Evolutionary conservation across 192 early-diverging fungal species (phyloP).

Genomic region (Coemansia sp.): DNA sequence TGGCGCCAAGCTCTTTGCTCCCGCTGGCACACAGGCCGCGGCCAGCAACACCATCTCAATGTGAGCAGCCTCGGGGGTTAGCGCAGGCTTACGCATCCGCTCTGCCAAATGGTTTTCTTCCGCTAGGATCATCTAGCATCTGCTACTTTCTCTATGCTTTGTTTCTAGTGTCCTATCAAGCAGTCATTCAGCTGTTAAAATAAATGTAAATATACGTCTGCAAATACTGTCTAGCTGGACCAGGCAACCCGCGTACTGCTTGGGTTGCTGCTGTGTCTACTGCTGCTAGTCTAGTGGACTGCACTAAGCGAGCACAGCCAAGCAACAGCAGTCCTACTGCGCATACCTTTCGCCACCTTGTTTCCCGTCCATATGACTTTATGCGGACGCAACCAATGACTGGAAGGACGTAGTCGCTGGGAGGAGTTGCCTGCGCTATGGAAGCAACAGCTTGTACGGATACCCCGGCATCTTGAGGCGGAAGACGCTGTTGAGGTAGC

Average conservation of each 20-base stretch:
- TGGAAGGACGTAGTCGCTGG: neutral
- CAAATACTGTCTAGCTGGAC: neutral
- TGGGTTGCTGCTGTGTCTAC: neutral
- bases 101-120: neutral
- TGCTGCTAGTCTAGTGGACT: neutral
- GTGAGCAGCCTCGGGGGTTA: neutral
- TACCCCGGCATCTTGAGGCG: conserved; percentile 51
- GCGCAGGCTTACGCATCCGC: neutral
- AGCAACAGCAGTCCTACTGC: neutral
- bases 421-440: conserved; percentile 8
- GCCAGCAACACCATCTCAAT: neutral
- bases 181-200: neutral
- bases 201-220: neutral
- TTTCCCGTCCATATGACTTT: neutral
- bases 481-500: conserved; percentile 55
- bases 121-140: neutral
- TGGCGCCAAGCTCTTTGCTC: conserved; percentile 8
- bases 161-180: neutral
- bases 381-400: neutral
- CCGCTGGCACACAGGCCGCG: neutral
- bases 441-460: conserved; percentile 47
- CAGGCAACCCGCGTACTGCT: neutral
- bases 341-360: neutral
- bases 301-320: neutral
- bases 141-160: neutral